Conservation (phyloP, 2,329 filamentous ascomycete genomes). For the Colletotrichum eremochloae region DNA sequence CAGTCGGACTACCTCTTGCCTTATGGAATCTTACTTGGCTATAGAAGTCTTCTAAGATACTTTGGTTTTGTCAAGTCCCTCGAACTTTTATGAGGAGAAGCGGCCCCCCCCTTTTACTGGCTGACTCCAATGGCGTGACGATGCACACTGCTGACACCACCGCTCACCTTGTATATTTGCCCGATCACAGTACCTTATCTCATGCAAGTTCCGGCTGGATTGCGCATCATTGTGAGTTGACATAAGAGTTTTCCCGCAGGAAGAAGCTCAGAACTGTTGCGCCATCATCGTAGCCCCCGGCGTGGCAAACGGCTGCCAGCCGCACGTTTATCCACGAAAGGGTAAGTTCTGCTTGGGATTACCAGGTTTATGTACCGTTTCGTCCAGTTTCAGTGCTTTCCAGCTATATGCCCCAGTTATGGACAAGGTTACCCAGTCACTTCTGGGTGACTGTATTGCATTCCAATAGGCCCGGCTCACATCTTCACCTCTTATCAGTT, state of each 20-base stretch:
- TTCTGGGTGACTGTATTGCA: background rate
- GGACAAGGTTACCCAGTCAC: background rate
- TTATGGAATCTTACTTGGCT: too few species aligned
- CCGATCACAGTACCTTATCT: constrained; percentile 10
- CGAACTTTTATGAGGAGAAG: background rate
- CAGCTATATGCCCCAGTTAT: too few species aligned
- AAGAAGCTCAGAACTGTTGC: background rate
- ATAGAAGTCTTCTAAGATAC: background rate
- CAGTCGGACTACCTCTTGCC: background rate
- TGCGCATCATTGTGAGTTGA: background rate
- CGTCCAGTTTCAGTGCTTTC: background rate
- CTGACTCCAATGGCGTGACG: constrained; percentile 16
- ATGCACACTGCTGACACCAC: constrained; percentile 16
- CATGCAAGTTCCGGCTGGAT: background rate
- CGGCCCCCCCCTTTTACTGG: constrained; percentile 1
- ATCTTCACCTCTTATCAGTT: background rate
- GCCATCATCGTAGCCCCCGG: background rate
- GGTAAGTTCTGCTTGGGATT: background rate
- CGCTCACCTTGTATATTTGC: too few species aligned
- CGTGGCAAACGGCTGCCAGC: background rate
- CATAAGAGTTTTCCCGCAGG: too few species aligned
- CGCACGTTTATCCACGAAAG: too few species aligned
- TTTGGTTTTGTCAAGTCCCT: background rate
- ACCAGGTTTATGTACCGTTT: background rate
- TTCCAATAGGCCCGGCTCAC: background rate